Percentiles rank a stretch among this genome's conserved stretches.
Conservation (phyloP, 225 moss, liverwort and hornwort species). For the Pseudoscleropodium purum region DNA sequence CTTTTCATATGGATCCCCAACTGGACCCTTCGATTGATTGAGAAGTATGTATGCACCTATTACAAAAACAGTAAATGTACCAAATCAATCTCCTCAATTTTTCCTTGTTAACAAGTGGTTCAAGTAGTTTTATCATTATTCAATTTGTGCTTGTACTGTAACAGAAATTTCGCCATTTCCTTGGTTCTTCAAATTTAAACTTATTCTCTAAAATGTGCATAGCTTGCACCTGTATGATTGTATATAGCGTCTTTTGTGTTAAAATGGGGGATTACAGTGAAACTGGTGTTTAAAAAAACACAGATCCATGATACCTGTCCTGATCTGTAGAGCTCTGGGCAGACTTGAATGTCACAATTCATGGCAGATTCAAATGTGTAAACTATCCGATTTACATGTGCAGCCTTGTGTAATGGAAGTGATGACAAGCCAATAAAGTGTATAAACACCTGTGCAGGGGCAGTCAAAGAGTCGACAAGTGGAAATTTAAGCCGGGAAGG, state of each 20-base stretch:
- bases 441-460: not conserved
- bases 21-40: not conserved
- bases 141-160: not conserved
- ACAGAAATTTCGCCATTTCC: not conserved
- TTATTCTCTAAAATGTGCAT: not conserved
- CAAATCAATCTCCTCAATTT: not conserved
- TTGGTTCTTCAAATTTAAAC: not conserved
- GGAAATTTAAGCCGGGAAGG: not conserved
- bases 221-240: not conserved
- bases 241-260: not conserved
- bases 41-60: not conserved
- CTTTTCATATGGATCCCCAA: not conserved
- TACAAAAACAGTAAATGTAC: too few species aligned
- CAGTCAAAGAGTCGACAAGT: not conserved
- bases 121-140: not conserved
- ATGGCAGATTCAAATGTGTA: not conserved
- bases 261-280: not conserved
- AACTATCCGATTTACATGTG: not conserved
- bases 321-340: not conserved
- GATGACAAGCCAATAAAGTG: not conserved
- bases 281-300: not conserved
- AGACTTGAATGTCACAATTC: not conserved
- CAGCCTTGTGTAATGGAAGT: conserved; percentile 17
- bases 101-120: not conserved
- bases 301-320: not conserved